These are phyloP conservation scores for Piper longum DNA, from an alignment of 164 flowering plant species.

Conservation along the genomic window DNA sequence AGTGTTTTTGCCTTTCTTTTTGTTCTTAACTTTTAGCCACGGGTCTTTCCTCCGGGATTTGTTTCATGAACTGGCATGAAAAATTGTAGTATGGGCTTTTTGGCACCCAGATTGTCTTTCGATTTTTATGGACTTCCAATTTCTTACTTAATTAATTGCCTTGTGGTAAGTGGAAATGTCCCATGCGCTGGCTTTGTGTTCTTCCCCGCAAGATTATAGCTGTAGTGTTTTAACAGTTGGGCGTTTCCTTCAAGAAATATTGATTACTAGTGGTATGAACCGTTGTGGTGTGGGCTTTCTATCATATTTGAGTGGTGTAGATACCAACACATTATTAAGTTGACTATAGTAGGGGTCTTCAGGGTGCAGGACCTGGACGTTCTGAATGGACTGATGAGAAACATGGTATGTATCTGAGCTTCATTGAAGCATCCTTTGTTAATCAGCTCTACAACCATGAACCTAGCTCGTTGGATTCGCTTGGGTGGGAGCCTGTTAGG, in stretches of 20 bases:
- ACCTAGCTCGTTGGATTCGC: constrained; percentile 23
- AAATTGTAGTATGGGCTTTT: too few relatives aligned
- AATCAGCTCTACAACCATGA: constrained; percentile 26
- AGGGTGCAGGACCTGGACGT: constrained; percentile 12
- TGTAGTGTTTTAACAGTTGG: neutral
- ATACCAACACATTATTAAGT: neutral
- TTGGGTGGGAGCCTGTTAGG: constrained; percentile 12
- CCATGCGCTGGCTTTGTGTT: neutral
- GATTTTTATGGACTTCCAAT: neutral
- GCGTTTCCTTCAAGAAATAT: neutral
- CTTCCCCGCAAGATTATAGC: neutral
- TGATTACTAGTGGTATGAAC: neutral
- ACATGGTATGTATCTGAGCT: constrained; percentile 63
- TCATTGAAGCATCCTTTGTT: constrained; percentile 77
- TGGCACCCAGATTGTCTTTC: too few relatives aligned
- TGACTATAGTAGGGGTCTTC: constrained; percentile 22
- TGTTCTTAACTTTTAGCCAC: too few relatives aligned
- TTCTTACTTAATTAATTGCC: neutral
- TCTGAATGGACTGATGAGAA: constrained; percentile 90
- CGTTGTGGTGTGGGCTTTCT: neutral
- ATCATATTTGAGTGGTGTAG: neutral
- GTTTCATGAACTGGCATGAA: too few relatives aligned
- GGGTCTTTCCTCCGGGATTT: too few relatives aligned
- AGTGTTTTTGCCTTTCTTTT: too few relatives aligned
- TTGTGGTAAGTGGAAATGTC: too few relatives aligned